phyloP scores from a whole-genome alignment of 768 basidiomycete species.

The Hirschioporus abietinus region DNA sequence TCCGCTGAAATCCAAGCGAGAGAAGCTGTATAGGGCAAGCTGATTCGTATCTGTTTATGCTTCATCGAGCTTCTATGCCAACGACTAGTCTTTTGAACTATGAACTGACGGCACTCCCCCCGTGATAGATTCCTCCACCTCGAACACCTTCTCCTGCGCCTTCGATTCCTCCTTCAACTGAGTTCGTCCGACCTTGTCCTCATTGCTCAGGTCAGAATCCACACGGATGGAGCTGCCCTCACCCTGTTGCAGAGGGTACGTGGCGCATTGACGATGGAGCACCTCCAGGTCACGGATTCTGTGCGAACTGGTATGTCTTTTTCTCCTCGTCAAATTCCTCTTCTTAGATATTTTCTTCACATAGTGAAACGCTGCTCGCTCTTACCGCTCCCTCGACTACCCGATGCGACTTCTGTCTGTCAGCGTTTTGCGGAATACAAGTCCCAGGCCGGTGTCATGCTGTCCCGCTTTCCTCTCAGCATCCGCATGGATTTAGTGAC shows the following conservation, averaged over 20 bases:
- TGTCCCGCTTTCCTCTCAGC: conserved; percentile 47
- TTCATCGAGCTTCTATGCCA: neutral
- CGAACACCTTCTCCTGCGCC: conserved; percentile 75
- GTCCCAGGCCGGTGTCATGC: conserved; percentile 72
- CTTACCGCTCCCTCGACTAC: conserved; percentile 70
- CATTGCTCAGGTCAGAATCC: conserved; percentile 67
- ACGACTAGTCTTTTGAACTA: neutral
- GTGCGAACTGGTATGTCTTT: conserved; percentile 70
- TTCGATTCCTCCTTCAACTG: conserved; percentile 54
- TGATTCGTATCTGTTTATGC: neutral
- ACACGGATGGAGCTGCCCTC: conserved; percentile 78
- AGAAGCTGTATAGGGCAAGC: too few relatives aligned
- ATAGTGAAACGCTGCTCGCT: conserved; percentile 71
- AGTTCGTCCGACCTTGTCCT: conserved; percentile 74
- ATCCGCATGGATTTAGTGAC: conserved; percentile 64
- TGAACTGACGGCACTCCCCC: neutral
- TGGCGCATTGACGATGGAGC: conserved; percentile 74
- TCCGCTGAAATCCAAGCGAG: too few relatives aligned
- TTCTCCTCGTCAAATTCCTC: neutral
- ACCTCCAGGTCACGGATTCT: conserved; percentile 75
- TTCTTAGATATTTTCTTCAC: conserved; percentile 3
- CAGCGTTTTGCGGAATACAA: conserved; percentile 78
- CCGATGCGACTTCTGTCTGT: conserved; percentile 78
- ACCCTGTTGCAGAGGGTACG: conserved; percentile 68
- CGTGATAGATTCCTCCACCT: conserved; percentile 67